Base-by-base conservation (phyloP, 306 rosid species). In the Betula pendula region DNA sequence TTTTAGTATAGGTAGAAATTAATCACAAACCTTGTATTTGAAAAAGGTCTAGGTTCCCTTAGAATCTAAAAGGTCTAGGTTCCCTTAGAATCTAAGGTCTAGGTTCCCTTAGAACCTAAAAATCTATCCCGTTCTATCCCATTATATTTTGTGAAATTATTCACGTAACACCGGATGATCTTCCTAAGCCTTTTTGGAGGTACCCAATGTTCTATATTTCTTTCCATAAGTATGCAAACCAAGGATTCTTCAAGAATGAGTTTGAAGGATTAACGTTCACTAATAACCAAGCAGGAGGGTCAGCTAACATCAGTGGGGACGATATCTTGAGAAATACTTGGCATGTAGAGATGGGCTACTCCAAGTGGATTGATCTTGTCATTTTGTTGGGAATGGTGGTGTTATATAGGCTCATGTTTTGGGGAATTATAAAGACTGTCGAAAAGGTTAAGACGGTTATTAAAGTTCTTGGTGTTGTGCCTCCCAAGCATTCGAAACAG, bases 241-340 rank as follows among this genome's bases (percentile, higher is more conserved):
- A 87, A 85, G 96, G 90, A 35, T 77, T 87, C 74, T 87, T 78
- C 82, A 90, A 88, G 80, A 90, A 90, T 48, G 96, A 87, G 84
- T 90, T 88, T 72, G 84, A 81, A 53, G 91, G 89, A 10, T 73
- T 85, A 16, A 79, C 59, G 17, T 90, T 90, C 74, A 79, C 88
- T 14, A 73, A 68, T 16, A 60, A 82, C 25, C 80, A 81, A 82
- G 73, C 58, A 13, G 78, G 75, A 29, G 81, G 75, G 3, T 19
- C 66, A 10, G 20, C 7, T 16, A 79, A 43, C 5, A 52, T 82
- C n/a, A n/a, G n/a, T n/a, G n/a, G n/a, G n/a, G n/a, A n/a, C n/a
- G n/a, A n/a, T 14, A 77, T 90, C 4, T 73, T 88, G 22, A 81
- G 16, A 20, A 29, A 71, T 29, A 15, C 40, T 11, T 88, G 90